Base-by-base conservation (phyloP, 202 grass and related monocot species). In the Zizania palustris region DNA sequence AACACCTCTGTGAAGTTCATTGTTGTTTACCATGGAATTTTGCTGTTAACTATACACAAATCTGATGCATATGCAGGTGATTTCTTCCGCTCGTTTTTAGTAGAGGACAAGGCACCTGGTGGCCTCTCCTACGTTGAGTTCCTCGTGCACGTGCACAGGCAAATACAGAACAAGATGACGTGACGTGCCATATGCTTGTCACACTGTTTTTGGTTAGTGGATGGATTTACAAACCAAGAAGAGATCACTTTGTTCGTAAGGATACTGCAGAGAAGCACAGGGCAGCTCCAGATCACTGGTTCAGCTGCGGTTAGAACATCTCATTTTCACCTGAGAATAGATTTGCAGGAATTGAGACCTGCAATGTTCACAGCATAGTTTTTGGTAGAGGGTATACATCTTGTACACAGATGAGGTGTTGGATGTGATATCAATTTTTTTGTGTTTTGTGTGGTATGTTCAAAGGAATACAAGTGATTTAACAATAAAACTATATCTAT, bases 111-210 rank as follows among this genome's bases (percentile, higher is more conserved):
- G 72, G 65, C 75, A 5, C 89, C 89, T 75, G 89, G 75, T 56
- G 88, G 73, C 44, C 88, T 90, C 16, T 96, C 93, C 33, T 92
- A 96, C 16, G 93, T 92, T 0, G 93, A 96, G 82, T 96, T 96
- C 71, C 89, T 96, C 43, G 93, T 96, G 79, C 93, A 96, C 35
- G 86, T 96, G 55, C 93, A 96, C 70, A 85, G 93, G 81, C 89
- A 96, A 90, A 96, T 96, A 49, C 89, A 96, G 72, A 90, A 60
- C 75, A 85, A 85, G 20, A 50, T 85, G 75, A 66, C 75, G 18
- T 84, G 74, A 84, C 13, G 1, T 2, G 40, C 34, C 1, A 15
- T 20, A 54, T 15, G 22, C 48, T 21, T 18, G 10, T 8, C 38
- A 48, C 77, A 70, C n/a, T 42, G 55, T 77, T 63, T 71, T 71